phyloP scores from a whole-genome alignment of 2,329 filamentous ascomycete species.

The Epichloe baconii region DNA sequence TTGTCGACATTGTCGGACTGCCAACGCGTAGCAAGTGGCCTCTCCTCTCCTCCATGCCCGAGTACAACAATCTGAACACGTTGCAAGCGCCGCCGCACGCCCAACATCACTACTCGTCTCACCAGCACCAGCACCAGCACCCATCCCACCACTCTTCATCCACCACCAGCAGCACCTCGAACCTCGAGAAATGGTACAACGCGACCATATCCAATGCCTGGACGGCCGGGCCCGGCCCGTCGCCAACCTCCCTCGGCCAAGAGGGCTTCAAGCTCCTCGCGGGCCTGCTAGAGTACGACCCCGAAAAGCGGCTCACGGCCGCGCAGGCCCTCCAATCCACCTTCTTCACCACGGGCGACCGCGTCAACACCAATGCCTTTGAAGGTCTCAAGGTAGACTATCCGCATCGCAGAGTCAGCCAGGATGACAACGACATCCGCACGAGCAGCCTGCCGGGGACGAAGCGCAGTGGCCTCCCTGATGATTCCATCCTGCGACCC shows the following conservation, averaged over 20 bases:
- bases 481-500: constrained; percentile 58
- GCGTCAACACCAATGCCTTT: constrained; percentile 74
- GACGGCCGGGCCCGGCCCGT: constrained; percentile 16
- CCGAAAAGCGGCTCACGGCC: constrained; percentile 74
- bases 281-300: constrained; percentile 83
- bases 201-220: constrained; percentile 49
- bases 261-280: constrained; percentile 77
- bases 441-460: constrained; percentile 80
- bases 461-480: constrained; percentile 73
- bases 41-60: constrained; percentile 70
- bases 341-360: constrained; percentile 69
- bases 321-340: constrained; percentile 79
- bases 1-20: constrained; percentile 88
- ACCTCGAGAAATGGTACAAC: constrained; percentile 72
- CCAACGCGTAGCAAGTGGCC: constrained; percentile 86
- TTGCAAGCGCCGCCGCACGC: constrained; percentile 35
- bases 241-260: constrained; percentile 48
- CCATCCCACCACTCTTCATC: constrained; percentile 10
- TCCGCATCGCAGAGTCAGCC: constrained; percentile 76
- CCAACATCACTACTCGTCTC: constrained; percentile 11
- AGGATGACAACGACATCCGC: constrained; percentile 94
- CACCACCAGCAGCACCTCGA: constrained; percentile 20
- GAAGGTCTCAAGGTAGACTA: constrained; percentile 82
- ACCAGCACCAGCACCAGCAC: constrained; percentile 17
- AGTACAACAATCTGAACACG: constrained; percentile 58